Conservation (phyloP, 352 stramenopile species). For the Globisporangium apiculatum region DNA sequence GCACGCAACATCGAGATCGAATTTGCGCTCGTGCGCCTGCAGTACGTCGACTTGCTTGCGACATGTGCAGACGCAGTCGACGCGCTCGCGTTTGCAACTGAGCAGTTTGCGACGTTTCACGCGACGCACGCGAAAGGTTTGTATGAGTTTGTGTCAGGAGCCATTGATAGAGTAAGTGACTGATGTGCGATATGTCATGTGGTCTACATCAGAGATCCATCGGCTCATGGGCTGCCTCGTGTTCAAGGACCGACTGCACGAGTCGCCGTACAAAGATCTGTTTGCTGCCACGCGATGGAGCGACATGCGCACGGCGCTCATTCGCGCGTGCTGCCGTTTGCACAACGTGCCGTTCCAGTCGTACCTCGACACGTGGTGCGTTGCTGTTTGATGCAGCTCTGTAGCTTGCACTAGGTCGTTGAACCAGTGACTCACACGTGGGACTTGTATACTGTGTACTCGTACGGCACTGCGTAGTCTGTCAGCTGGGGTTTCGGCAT, state of each 20-base stretch:
- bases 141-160: neutral
- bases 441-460: neutral
- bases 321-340: constrained; percentile 67
- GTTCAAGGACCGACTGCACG: constrained; percentile 61
- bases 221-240: constrained; percentile 78
- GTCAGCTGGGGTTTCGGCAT: constrained; percentile 55
- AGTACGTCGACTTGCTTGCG: constrained; percentile 74
- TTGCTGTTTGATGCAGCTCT: neutral
- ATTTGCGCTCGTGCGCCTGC: constrained; percentile 77
- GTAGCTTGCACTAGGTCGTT: neutral
- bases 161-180: neutral
- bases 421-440: neutral
- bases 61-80: constrained; percentile 60
- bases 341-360: constrained; percentile 59
- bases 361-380: constrained; percentile 70
- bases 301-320: constrained; percentile 60
- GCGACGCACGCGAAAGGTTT: constrained; percentile 41
- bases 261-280: constrained; percentile 77
- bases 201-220: constrained; percentile 38
- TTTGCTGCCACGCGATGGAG: constrained; percentile 66
- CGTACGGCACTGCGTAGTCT: constrained; percentile 24
- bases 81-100: constrained; percentile 56
- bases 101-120: constrained; percentile 56
- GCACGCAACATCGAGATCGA: constrained; percentile 62
- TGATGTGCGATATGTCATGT: neutral